Conservation (phyloP, 202 grass and related monocot species). For the Panicum virgatum region DNA sequence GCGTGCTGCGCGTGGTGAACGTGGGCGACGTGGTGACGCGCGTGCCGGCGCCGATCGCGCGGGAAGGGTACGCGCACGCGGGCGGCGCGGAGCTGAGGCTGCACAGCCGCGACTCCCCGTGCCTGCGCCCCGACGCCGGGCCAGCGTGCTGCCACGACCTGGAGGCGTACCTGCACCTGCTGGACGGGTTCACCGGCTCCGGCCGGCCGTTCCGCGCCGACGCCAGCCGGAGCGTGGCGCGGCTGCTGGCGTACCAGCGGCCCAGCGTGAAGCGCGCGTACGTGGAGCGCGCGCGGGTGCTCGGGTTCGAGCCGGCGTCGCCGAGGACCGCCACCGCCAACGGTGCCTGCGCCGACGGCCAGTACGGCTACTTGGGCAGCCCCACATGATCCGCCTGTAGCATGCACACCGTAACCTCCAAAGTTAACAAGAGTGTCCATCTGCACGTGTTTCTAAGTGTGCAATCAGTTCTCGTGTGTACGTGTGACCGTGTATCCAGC, state of each 20-base stretch:
- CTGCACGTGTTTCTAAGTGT: slow-evolving; percentile 13
- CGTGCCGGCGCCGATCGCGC: slow-evolving; percentile 33
- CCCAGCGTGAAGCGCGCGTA: slow-evolving; percentile 40
- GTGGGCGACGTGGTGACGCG: slow-evolving; percentile 51
- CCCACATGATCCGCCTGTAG: slow-evolving; percentile 9
- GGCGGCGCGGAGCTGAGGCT: slow-evolving; percentile 50
- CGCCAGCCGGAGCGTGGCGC: slow-evolving; percentile 42
- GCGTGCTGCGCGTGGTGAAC: slow-evolving; percentile 48
- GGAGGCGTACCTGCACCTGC: slow-evolving; percentile 54
- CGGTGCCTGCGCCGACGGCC: slow-evolving; percentile 25
- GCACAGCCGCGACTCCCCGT: slow-evolving; percentile 48
- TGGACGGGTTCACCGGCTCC: slow-evolving; percentile 47
- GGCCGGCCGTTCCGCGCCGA: slow-evolving; percentile 46
- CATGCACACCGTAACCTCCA: too few species aligned
- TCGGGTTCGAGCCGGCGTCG: slow-evolving; percentile 31
- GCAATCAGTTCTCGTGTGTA: not conserved
- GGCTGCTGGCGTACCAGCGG: slow-evolving; percentile 35
- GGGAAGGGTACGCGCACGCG: slow-evolving; percentile 36
- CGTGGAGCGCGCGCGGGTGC: slow-evolving; percentile 29
- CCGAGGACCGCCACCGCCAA: slow-evolving; percentile 24
- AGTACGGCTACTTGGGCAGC: slow-evolving; percentile 41
- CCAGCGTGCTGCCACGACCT: slow-evolving; percentile 53
- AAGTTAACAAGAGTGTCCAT: not conserved
- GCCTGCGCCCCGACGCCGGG: slow-evolving; percentile 32
- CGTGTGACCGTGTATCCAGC: not conserved